Percentiles rank a stretch among this genome's conserved stretches.
These are phyloP conservation scores for Vigna trinervia DNA, from an alignment of 306 rosid genomes.

Conservation along the genomic window DNA sequence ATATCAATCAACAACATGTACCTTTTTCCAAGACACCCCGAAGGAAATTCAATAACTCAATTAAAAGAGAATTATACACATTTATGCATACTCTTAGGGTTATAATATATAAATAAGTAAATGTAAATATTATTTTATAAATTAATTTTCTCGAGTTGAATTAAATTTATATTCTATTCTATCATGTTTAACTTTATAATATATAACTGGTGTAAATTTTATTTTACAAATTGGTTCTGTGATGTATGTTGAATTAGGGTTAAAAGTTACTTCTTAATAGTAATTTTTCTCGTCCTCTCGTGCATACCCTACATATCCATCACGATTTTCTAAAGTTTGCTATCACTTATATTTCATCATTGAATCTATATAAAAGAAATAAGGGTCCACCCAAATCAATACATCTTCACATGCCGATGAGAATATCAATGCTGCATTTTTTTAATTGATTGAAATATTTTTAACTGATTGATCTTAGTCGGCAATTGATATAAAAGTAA, in stretches of 20 bases:
- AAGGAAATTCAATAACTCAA: conserved; percentile 18
- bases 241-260: no score
- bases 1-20: neutral
- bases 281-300: conserved; percentile 25
- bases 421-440: neutral
- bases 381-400: neutral
- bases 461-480: no score
- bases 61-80: neutral
- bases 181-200: no score
- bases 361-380: neutral
- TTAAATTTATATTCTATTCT: no score
- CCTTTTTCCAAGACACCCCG: conserved; percentile 33
- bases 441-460: neutral
- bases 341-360: neutral
- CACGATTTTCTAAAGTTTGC: neutral
- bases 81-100: conserved; percentile 43
- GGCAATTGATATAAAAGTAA: no score
- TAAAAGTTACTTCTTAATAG: conserved; percentile 2
- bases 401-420: neutral
- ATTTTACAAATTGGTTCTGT: no score
- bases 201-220: no score
- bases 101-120: no score
- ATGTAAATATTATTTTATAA: no score
- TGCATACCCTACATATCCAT: neutral
- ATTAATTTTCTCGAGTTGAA: no score